A percentile compares a stretch with the other conserved stretches of the same genome.
Evolutionary conservation across 371 early-diverging fungal genomes (phyloP).

Genomic region (Syncephalis plumigaleata): DNA sequence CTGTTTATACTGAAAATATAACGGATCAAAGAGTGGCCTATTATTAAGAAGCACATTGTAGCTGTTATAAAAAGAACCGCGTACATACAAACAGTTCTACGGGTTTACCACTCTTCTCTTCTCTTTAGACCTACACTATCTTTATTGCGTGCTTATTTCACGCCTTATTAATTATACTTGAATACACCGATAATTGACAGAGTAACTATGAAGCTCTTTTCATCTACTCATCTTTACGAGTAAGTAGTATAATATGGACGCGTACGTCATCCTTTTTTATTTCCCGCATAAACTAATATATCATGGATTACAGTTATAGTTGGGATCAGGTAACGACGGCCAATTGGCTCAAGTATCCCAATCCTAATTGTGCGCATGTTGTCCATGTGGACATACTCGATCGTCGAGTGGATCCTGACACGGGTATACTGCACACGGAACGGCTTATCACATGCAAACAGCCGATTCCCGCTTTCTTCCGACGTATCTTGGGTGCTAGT

Average conservation of each 20-base stretch:
- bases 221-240: conserved; percentile 35
- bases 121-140: too few species aligned
- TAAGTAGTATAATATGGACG: too few species aligned
- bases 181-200: neutral
- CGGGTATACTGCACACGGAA: conserved; percentile 75
- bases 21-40: too few species aligned
- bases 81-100: too few species aligned
- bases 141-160: too few species aligned
- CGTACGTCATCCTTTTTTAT: too few species aligned
- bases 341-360: conserved; percentile 94
- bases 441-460: conserved; percentile 79
- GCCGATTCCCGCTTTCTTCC: conserved; percentile 56
- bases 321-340: conserved; percentile 82
- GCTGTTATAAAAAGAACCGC: too few species aligned
- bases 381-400: conserved; percentile 76
- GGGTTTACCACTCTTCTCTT: too few species aligned
- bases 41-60: too few species aligned
- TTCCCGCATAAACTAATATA: too few species aligned
- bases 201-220: conserved; percentile 74
- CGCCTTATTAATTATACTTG: neutral
- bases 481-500: conserved; percentile 36
- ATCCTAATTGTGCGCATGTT: conserved; percentile 80
- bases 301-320: conserved; percentile 29
- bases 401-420: conserved; percentile 58
- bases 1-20: too few species aligned